Conservation (phyloP, 345 rosid species). For the Bruguiera sexangula region DNA sequence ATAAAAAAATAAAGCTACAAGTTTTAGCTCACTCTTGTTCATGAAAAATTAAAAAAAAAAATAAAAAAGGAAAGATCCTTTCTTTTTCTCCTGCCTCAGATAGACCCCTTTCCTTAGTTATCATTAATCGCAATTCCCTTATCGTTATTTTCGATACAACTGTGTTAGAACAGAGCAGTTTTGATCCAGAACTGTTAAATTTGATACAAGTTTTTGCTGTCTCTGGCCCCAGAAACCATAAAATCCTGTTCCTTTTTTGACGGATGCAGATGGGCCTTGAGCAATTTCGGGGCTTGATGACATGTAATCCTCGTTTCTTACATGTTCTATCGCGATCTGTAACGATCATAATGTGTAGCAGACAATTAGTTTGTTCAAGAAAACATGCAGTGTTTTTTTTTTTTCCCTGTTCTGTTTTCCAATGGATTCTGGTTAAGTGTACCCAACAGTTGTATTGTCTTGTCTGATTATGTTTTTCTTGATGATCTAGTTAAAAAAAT, state of each 20-base stretch:
- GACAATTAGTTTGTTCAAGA: conserved; percentile 22
- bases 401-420: conserved; percentile 2
- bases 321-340: conserved; percentile 35
- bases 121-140: conserved; percentile 18
- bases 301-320: conserved; percentile 40
- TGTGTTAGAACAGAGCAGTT: conserved; percentile 6
- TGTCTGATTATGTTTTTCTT: conserved; percentile 21
- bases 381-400: conserved; percentile 6
- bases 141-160: background rate
- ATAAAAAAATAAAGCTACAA: no score
- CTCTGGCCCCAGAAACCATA: conserved; percentile 24
- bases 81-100: conserved; percentile 10
- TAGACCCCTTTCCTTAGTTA: conserved; percentile 13
- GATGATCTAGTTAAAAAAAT: background rate
- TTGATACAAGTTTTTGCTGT: conserved; percentile 20
- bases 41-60: background rate
- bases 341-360: conserved; percentile 37
- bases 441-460: conserved; percentile 5
- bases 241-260: conserved; percentile 28
- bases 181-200: conserved; percentile 33
- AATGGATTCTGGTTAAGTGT: conserved; percentile 29
- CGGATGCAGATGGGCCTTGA: conserved; percentile 48
- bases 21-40: background rate
- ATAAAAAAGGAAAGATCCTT: background rate
- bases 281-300: conserved; percentile 31